These are phyloP conservation scores for Calonectria pseudoturangicola DNA, from an alignment of 2,329 filamentous ascomycete genomes.

Conservation along the genomic window DNA sequence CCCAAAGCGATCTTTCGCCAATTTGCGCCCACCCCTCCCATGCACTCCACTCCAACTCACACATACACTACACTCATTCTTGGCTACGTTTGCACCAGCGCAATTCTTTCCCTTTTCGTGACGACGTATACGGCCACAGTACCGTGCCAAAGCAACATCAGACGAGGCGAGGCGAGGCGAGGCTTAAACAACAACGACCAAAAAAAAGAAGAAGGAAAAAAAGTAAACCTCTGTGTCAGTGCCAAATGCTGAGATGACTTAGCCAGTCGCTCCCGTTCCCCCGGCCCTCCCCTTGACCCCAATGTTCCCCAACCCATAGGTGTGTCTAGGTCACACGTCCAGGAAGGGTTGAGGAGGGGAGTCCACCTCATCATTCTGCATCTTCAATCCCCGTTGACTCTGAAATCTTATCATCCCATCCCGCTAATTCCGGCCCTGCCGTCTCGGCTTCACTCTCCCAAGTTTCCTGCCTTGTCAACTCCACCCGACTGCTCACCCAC, in stretches of 20 bases:
- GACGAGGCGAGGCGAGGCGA: neutral
- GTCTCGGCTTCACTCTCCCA: neutral
- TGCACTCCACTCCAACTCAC: conserved; percentile 43
- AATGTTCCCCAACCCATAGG: conserved; percentile 33
- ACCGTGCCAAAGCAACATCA: neutral
- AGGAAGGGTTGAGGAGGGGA: conserved; percentile 18
- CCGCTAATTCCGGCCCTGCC: neutral
- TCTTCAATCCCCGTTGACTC: conserved; percentile 1
- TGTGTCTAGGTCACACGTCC: conserved; percentile 18
- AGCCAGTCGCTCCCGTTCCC: conserved; percentile 20
- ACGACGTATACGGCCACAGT: conserved; percentile 18
- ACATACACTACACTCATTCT: conserved; percentile 31
- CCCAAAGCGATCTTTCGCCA: conserved; percentile 47
- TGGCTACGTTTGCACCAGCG: conserved; percentile 16
- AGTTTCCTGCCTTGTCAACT: neutral
- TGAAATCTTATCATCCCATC: conserved; percentile 7
- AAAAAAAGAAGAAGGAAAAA: conserved; percentile 1
- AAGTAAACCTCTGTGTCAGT: conserved; percentile 1
- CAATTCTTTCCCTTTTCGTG: conserved; percentile 4
- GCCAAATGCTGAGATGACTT: conserved; percentile 11
- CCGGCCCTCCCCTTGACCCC: conserved; percentile 10
- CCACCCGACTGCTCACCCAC: neutral
- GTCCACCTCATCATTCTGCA: conserved; percentile 24
- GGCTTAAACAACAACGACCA: no score
- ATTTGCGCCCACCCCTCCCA: conserved; percentile 48